A percentile compares a stretch with the other conserved stretches of the same genome.
Evolutionary conservation across 805 yeast genomes (phyloP).

Genomic region (Brettanomyces bruxellensis): DNA sequence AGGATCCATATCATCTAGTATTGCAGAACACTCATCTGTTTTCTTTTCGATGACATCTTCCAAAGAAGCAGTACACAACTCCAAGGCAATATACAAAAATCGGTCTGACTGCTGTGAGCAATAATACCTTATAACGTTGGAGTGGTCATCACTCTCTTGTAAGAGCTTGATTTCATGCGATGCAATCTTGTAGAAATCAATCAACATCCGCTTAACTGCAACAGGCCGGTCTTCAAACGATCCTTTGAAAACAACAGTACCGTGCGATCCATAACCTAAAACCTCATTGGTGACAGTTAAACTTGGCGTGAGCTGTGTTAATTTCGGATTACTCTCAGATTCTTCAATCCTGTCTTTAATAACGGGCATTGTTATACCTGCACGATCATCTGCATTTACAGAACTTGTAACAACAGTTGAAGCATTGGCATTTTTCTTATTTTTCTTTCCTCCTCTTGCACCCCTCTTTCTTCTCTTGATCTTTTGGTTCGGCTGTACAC

Average conservation of each 20-base stretch:
- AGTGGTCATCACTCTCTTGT: constrained; percentile 94
- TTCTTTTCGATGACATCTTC: constrained; percentile 67
- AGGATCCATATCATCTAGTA: constrained; percentile 36
- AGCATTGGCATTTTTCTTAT: constrained; percentile 25
- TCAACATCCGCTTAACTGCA: constrained; percentile 88
- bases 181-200: constrained; percentile 91
- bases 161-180: constrained; percentile 80
- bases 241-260: constrained; percentile 90
- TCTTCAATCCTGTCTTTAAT: background rate
- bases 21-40: constrained; percentile 30
- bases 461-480: constrained; percentile 71
- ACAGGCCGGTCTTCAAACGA: constrained; percentile 88
- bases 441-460: constrained; percentile 70
- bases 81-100: constrained; percentile 87
- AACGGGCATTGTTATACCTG: background rate
- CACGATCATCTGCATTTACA: background rate
- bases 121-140: constrained; percentile 86
- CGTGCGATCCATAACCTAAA: constrained; percentile 95
- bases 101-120: constrained; percentile 88
- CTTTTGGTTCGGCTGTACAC: constrained; percentile 4
- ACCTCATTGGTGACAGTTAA: constrained; percentile 60
- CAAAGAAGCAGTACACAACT: constrained; percentile 79
- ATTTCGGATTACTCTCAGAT: background rate
- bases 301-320: constrained; percentile 26
- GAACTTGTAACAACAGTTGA: background rate